Percentiles rank a stretch among this genome's conserved stretches.
Evolutionary conservation across 495 filamentous ascomycete genomes (phyloP).

Genomic region (Echria macrotheca): DNA sequence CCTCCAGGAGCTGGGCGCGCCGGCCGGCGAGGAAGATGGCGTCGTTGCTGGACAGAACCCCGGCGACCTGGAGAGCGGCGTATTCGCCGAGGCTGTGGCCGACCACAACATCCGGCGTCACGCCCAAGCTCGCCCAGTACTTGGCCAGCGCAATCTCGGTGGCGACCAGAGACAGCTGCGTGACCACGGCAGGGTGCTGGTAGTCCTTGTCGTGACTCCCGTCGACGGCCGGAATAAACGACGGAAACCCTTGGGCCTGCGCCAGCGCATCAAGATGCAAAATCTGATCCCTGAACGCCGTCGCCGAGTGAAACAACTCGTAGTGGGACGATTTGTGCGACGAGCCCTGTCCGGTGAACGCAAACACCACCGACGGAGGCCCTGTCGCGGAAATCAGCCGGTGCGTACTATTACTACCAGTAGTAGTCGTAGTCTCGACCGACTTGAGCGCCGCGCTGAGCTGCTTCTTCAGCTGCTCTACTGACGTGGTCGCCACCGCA

Average conservation of each 20-base stretch:
- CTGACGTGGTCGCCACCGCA: constrained; percentile 19
- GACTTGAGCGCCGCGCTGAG: neutral
- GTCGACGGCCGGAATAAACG: constrained; percentile 50
- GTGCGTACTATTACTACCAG: too few species aligned
- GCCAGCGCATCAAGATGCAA: constrained; percentile 55
- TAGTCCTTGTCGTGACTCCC: constrained; percentile 42
- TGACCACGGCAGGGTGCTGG: constrained; percentile 53
- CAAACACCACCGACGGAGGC: constrained; percentile 42
- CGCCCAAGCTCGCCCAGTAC: constrained; percentile 61
- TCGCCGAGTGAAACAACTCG: constrained; percentile 50
- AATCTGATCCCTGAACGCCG: constrained; percentile 52
- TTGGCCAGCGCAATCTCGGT: constrained; percentile 67
- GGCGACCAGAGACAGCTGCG: constrained; percentile 61
- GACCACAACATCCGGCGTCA: constrained; percentile 60
- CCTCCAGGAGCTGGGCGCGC: constrained; percentile 57
- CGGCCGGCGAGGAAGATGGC: constrained; percentile 64
- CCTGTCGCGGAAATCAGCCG: constrained; percentile 3
- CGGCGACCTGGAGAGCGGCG: constrained; percentile 64
- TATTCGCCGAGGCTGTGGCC: constrained; percentile 74
- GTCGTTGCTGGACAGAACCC: constrained; percentile 58
- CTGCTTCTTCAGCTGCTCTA: constrained; percentile 13
- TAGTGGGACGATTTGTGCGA: constrained; percentile 12
- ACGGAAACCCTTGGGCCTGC: constrained; percentile 51
- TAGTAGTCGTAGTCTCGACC: too few species aligned
- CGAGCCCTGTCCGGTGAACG: constrained; percentile 54